These are phyloP conservation scores for Blastomyces emzantsi DNA, from an alignment of 2,329 filamentous ascomycete genomes.

Conservation along the genomic window DNA sequence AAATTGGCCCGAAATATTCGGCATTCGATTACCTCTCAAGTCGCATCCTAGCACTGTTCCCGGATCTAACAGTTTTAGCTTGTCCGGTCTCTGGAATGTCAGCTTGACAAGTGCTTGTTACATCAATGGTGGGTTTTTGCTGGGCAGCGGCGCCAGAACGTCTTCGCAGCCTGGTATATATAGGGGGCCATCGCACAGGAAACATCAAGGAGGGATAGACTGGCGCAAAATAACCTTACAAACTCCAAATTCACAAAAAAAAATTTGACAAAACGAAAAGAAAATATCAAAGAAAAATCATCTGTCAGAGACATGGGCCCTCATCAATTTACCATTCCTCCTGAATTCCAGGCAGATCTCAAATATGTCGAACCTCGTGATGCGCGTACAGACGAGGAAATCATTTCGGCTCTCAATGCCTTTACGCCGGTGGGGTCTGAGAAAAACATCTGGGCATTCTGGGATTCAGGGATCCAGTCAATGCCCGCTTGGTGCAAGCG, in stretches of 20 bases:
- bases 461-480: conserved; percentile 30
- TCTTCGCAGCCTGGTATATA: background rate
- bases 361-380: background rate
- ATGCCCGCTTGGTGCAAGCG: background rate
- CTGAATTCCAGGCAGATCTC: background rate
- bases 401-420: background rate
- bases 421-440: background rate
- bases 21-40: too few species aligned
- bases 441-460: conserved; percentile 38
- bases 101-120: too few species aligned
- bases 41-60: too few species aligned
- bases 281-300: background rate
- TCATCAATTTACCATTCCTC: background rate
- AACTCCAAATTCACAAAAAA: background rate
- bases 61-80: background rate
- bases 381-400: background rate
- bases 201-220: background rate
- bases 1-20: background rate
- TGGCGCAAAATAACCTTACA: background rate
- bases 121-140: too few species aligned
- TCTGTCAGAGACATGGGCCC: background rate
- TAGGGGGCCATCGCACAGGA: background rate
- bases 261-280: too few species aligned
- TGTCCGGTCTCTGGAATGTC: background rate
- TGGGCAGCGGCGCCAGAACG: background rate